Conservation (phyloP, 2,329 filamentous ascomycete species). For the Alternaria dauci region DNA sequence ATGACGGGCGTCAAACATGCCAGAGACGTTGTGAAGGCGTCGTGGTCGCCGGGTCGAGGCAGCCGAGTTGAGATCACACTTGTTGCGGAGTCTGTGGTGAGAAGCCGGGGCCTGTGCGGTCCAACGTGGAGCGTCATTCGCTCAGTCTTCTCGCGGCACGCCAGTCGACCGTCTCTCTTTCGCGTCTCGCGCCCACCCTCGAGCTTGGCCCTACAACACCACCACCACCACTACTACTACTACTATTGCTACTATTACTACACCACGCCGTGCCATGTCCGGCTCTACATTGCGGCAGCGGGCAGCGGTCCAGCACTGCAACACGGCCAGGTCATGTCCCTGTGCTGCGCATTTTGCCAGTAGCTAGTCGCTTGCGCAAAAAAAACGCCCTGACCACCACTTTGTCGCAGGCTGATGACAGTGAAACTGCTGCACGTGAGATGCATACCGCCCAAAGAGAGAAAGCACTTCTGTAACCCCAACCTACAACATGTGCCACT, state of each 20-base stretch:
- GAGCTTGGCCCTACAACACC: not conserved
- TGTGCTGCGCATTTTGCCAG: constrained; percentile 6
- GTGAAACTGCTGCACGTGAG: constrained; percentile 17
- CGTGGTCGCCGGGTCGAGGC: constrained; percentile 20
- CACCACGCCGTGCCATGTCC: not conserved
- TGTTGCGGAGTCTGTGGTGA: constrained; percentile 30
- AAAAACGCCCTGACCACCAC: constrained; percentile 13
- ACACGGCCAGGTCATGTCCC: constrained; percentile 17
- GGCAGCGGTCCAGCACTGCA: constrained; percentile 3
- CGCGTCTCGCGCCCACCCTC: constrained; percentile 15
- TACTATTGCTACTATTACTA: no score
- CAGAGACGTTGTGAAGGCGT: constrained; percentile 14
- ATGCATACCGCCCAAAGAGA: not conserved
- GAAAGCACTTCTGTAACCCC: constrained; percentile 4
- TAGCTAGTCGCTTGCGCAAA: constrained; percentile 30
- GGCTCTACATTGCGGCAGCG: constrained; percentile 1
- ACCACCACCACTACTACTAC: no score
- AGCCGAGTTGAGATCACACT: constrained; percentile 30
- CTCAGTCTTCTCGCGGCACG: constrained; percentile 16
- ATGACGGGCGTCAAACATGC: constrained; percentile 29
- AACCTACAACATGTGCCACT: constrained; percentile 7
- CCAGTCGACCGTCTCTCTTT: constrained; percentile 19
- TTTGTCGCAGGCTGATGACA: constrained; percentile 20
- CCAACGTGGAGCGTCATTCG: constrained; percentile 22
- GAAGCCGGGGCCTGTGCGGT: constrained; percentile 23